phyloP scores from a whole-genome alignment of 2,329 filamentous ascomycete species.

The Rhexocercosporidium sp. region DNA sequence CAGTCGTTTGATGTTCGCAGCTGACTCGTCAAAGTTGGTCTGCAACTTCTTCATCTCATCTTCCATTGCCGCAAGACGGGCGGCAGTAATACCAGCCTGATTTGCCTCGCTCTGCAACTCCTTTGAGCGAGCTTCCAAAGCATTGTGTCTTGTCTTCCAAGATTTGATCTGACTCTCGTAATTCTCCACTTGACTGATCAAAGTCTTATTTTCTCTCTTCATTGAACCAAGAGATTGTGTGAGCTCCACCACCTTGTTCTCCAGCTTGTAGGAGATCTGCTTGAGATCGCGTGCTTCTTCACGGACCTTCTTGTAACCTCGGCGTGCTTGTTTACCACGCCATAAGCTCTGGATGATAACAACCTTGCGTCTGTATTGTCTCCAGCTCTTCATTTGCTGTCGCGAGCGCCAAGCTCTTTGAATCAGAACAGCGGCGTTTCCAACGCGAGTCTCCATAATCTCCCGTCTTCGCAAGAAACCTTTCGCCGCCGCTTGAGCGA shows the following conservation, averaged over 20 bases:
- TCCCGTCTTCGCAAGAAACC: constrained; percentile 89
- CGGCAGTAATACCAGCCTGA: constrained; percentile 93
- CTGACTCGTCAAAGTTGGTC: constrained; percentile 86
- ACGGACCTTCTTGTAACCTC: constrained; percentile 85
- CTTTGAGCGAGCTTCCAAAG: constrained; percentile 86
- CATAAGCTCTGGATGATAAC: constrained; percentile 90
- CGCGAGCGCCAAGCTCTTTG: constrained; percentile 89
- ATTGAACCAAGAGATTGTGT: constrained; percentile 91
- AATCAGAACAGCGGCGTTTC: constrained; percentile 88
- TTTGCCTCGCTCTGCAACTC: constrained; percentile 97
- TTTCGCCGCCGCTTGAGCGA: constrained; percentile 89
- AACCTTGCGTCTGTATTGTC: constrained; percentile 87
- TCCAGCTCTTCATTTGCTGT: constrained; percentile 79
- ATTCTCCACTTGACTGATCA: constrained; percentile 88
- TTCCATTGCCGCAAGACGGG: constrained; percentile 88
- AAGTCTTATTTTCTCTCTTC: constrained; percentile 91
- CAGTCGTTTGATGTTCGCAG: constrained; percentile 87
- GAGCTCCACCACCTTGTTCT: constrained; percentile 99
- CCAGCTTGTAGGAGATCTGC: constrained; percentile 98
- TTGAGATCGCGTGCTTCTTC: constrained; percentile 98
- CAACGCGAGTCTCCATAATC: constrained; percentile 91
- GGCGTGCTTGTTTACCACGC: constrained; percentile 82
- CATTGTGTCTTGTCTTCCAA: constrained; percentile 91
- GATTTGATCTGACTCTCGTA: constrained; percentile 96
- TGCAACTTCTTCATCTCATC: constrained; percentile 95